phyloP scores from a whole-genome alignment of 768 basidiomycete genomes.

The Mycena alexandri region DNA sequence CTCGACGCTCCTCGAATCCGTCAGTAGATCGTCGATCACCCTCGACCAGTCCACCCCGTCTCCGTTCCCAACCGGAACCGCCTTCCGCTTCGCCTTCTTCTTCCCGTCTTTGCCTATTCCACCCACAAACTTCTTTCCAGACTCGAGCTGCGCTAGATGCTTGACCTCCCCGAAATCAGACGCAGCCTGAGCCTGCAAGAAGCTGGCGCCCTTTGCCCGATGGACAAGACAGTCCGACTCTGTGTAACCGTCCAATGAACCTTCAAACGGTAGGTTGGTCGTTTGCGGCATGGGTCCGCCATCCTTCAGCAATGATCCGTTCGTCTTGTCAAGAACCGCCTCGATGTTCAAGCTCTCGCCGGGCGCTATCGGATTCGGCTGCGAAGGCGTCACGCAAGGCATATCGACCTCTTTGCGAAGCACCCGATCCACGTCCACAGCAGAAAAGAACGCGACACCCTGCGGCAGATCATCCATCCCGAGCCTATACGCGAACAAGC shows the following conservation, averaged over 20 bases:
- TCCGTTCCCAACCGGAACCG: constrained; percentile 53
- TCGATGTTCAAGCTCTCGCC: constrained; percentile 90
- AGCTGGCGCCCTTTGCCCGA: constrained; percentile 72
- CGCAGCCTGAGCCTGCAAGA: constrained; percentile 84
- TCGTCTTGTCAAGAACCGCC: constrained; percentile 73
- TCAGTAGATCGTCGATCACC: constrained; percentile 51
- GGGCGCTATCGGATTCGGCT: constrained; percentile 82
- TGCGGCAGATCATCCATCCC: constrained; percentile 97
- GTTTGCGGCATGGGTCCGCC: constrained; percentile 65
- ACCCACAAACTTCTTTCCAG: constrained; percentile 57
- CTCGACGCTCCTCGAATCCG: constrained; percentile 33
- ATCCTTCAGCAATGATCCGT: constrained; percentile 74
- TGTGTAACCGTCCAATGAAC: constrained; percentile 63
- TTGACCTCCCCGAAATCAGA: constrained; percentile 78
- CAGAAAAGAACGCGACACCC: constrained; percentile 96
- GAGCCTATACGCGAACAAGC: constrained; percentile 90
- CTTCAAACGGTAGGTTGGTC: constrained; percentile 40
- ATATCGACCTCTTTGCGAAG: constrained; percentile 97
- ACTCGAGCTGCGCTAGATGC: constrained; percentile 68
- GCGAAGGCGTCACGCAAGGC: constrained; percentile 95
- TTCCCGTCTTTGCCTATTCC: constrained; percentile 44
- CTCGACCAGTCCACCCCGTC: constrained; percentile 60
- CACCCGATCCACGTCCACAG: constrained; percentile 92
- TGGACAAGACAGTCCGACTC: constrained; percentile 74
- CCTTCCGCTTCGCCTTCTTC: constrained; percentile 42